Evolutionary conservation across 148 eudicot species (phyloP).

Genomic region (Vaccinium macrocarpon): DNA sequence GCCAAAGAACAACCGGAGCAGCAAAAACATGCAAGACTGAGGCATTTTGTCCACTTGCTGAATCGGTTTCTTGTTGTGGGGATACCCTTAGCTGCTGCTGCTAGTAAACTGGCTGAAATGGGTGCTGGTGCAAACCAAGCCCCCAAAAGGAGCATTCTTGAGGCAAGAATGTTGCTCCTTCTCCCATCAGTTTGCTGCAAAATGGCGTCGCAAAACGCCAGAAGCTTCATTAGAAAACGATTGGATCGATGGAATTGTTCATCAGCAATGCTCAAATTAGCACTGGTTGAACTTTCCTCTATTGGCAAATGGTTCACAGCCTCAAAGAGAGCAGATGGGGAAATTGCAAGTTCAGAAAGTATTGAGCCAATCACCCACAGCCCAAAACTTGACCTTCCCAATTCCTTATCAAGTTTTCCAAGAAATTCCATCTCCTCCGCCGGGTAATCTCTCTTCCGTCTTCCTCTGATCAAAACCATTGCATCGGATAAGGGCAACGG

Average conservation of each 20-base stretch:
- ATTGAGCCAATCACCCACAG: constrained; percentile 58
- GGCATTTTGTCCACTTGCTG: constrained; percentile 61
- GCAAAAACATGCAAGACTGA: constrained; percentile 41
- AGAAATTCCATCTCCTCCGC: constrained; percentile 53
- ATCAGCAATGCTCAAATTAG: constrained; percentile 33
- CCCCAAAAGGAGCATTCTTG: constrained; percentile 70
- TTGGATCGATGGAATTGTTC: constrained; percentile 52
- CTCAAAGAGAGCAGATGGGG: constrained; percentile 68
- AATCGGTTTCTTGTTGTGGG: constrained; percentile 36
- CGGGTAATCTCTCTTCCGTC: constrained; percentile 63
- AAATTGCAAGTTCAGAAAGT: constrained; percentile 64
- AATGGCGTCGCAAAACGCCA: constrained; percentile 55
- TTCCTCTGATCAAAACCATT: constrained; percentile 54
- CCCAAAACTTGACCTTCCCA: constrained; percentile 75
- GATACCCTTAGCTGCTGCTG: constrained; percentile 65
- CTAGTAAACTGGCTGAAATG: constrained; percentile 55
- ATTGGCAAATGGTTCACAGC: constrained; percentile 46
- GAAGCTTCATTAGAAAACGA: constrained; percentile 56
- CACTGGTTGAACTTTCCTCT: constrained; percentile 35
- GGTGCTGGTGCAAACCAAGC: constrained; percentile 88
- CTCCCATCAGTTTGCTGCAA: constrained; percentile 56
- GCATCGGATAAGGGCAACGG: constrained; percentile 63
- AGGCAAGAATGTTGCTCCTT: constrained; percentile 44
- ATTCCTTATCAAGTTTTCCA: constrained; percentile 52
- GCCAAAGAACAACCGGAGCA: constrained; percentile 43